Conservation (phyloP, 768 basidiomycete genomes). For the Tulasnella sp. region DNA sequence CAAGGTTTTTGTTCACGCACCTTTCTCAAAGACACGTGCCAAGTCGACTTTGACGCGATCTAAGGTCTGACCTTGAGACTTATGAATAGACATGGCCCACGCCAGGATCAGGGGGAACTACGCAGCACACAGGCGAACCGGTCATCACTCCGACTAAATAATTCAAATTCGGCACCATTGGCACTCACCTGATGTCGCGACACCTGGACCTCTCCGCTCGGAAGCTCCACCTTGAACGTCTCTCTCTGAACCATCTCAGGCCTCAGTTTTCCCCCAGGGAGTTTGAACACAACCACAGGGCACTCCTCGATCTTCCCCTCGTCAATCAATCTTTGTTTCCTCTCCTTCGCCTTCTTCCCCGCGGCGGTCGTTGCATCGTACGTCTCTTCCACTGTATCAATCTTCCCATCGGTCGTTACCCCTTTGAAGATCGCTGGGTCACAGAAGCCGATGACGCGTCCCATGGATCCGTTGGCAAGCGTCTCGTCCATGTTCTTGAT, state of each 20-base stretch:
- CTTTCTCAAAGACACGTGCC: conserved; percentile 86
- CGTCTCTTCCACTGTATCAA: conserved; percentile 24
- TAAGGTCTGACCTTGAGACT: conserved; percentile 94
- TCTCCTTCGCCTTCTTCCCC: conserved; percentile 15
- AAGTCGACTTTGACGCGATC: conserved; percentile 93
- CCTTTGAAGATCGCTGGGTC: conserved; percentile 38
- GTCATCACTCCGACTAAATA: too few species aligned
- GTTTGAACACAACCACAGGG: conserved; percentile 60
- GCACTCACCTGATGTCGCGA: conserved; percentile 62
- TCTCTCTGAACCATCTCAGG: conserved; percentile 55
- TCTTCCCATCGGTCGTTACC: conserved; percentile 29
- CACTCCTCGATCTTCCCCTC: conserved; percentile 24
- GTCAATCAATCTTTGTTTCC: conserved; percentile 19
- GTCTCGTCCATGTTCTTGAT: conserved; percentile 88
- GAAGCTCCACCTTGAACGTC: conserved; percentile 76
- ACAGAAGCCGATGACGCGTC: conserved; percentile 65
- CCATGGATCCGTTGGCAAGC: conserved; percentile 92
- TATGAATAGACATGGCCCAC: conserved; percentile 99
- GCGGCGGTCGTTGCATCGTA: conserved; percentile 7
- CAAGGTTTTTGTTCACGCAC: conserved; percentile 29
- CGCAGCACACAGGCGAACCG: too few species aligned
- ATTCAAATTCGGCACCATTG: too few species aligned
- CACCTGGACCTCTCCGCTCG: conserved; percentile 76
- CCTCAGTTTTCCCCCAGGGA: conserved; percentile 39
- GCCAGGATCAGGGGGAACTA: conserved; percentile 81